Evolutionary conservation across 1,284 basidiomycete species (phyloP), one percentile per base, ranked within the genome.

Genomic region (Lentinula novae-zelandiae): DNA sequence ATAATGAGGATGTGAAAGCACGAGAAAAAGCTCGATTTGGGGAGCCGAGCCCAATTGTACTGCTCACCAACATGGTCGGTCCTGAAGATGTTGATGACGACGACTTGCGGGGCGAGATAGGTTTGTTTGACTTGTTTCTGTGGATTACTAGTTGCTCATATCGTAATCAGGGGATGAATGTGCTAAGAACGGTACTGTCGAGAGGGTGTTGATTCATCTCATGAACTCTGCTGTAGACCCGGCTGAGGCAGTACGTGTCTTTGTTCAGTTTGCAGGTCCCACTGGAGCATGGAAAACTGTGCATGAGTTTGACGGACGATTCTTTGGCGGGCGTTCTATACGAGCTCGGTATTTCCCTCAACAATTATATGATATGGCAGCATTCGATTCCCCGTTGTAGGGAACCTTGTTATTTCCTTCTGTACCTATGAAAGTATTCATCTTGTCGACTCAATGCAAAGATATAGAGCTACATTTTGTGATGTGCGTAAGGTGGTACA

Each of bases 211-310:
- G 49, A 82, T 96, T 1, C 93, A 97, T 67, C 77, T 86, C 38
- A 84, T 92, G 46, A 78, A 87, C 52, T 89, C 91, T 1, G 75
- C 82, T 2, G 82, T 88, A 2, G 78, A 85, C 54, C 76, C 82
- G 1, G 84, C 85, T 9, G 88, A 93, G 34, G 84, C 86, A 0
- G 86, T 95, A 7, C 85, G 92, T 49, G 87, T 96, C 52, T 96
- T 95, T 71, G 88, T 95, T 6, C 76, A 90, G 53, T 96, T 95
- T 68, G 85, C 85, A 0, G 95, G 95, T 0, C 90, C 94, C 8
- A 95, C 85, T 0, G 96, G 93, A 7, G 96, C 95, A 2, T 98
- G 94, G 93, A 93, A 94, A 72, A 95, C 93, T 0, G 91, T 95
- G 1, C 85, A 90, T 53, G 93, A 95, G 70, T 82, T 98, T 62